Percentiles rank a stretch among this genome's conserved stretches.
These are phyloP conservation scores for Chlamydomonas eustigma DNA, from an alignment of 139 green algal genomes.

Conservation along the genomic window DNA sequence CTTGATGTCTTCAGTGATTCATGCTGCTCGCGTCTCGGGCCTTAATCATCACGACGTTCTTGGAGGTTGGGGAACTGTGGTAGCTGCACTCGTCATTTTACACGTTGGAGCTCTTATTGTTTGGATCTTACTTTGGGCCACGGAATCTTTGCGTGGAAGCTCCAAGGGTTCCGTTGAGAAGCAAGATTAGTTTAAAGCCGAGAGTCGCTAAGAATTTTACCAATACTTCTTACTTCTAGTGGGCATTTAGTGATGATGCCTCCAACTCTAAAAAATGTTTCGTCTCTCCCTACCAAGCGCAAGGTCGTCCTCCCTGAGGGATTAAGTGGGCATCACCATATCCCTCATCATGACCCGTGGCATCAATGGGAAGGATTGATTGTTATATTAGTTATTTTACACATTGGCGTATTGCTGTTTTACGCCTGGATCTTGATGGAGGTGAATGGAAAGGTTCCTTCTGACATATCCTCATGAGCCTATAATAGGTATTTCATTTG, in stretches of 20 bases:
- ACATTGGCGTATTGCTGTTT: constrained; percentile 10
- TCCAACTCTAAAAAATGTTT: background rate
- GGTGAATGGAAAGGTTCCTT: too few species aligned
- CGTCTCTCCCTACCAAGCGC: constrained; percentile 3
- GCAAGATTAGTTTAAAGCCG: background rate
- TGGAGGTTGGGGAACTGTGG: background rate
- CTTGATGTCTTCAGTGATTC: too few species aligned
- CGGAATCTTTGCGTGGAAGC: background rate
- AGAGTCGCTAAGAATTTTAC: too few species aligned
- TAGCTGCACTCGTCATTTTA: background rate
- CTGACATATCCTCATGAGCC: too few species aligned
- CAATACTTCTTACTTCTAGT: too few species aligned
- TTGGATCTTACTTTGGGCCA: background rate
- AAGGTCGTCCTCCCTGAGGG: background rate
- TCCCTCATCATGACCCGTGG: constrained; percentile 14
- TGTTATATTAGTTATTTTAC: background rate
- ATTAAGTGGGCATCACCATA: background rate
- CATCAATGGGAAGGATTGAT: constrained; percentile 19
- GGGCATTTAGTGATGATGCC: too few species aligned
- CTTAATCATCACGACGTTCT: background rate
- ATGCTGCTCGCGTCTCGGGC: background rate
- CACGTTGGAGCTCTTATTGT: constrained; percentile 1
- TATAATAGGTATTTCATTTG: too few species aligned
- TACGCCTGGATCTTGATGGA: constrained; percentile 1
- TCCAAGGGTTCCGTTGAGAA: background rate